These are phyloP conservation scores for Theileria equi DNA, from an alignment of 169 alveolate species.

Conservation along the genomic window DNA sequence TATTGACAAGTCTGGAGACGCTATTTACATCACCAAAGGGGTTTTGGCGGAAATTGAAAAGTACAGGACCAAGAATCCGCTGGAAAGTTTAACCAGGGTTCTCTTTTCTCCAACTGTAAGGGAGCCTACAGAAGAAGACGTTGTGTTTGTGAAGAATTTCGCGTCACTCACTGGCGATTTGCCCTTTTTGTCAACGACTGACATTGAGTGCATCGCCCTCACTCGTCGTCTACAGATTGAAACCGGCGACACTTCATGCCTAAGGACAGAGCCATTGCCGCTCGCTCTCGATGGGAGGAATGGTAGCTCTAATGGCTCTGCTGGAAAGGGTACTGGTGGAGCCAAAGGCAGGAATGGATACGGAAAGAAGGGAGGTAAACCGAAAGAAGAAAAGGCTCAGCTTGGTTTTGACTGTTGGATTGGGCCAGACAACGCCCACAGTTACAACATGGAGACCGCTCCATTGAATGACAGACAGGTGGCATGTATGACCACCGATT, in stretches of 20 bases:
- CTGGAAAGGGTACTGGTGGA: constrained; percentile 34
- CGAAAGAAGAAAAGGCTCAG: constrained; percentile 28
- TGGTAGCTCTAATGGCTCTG: neutral
- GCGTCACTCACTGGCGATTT: constrained; percentile 85
- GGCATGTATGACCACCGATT: constrained; percentile 87
- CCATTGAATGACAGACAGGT: constrained; percentile 31
- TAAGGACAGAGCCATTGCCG: constrained; percentile 60
- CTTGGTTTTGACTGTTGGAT: constrained; percentile 73
- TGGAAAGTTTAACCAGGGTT: constrained; percentile 35
- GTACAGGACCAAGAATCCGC: constrained; percentile 46
- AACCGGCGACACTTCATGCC: constrained; percentile 73
- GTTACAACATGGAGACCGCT: constrained; percentile 54
- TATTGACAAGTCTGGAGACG: constrained; percentile 51
- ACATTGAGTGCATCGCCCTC: constrained; percentile 83
- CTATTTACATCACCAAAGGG: constrained; percentile 47
- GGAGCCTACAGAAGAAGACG: constrained; percentile 72
- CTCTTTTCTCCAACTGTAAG: constrained; percentile 55
- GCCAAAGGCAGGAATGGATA: constrained; percentile 25
- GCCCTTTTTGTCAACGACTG: constrained; percentile 78
- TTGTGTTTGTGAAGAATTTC: constrained; percentile 76
- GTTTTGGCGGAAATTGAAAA: constrained; percentile 50
- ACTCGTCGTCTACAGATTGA: constrained; percentile 74
- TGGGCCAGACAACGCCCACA: constrained; percentile 67
- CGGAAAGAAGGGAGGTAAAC: constrained; percentile 15
- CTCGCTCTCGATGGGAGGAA: constrained; percentile 22